Evolutionary conservation across 73 alveolate species (phyloP).

Genomic region (Diophrys appendiculata): DNA sequence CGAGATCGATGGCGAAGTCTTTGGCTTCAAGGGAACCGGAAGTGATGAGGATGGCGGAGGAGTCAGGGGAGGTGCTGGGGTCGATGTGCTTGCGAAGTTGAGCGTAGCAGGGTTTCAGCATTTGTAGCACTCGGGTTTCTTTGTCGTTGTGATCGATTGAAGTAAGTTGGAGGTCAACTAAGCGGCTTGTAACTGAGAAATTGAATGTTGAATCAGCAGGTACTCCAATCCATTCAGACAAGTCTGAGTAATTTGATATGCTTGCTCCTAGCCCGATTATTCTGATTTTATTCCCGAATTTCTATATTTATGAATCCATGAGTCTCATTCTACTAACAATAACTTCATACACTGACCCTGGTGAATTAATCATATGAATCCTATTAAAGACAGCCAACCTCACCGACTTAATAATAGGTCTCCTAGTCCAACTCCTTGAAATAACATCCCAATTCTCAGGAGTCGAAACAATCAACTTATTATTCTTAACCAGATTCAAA

Average conservation of each 20-base stretch:
- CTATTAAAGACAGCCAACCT: constrained; percentile 85
- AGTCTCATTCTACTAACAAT: constrained; percentile 86
- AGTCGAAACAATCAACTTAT: constrained; percentile 66
- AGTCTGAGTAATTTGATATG: constrained; percentile 86
- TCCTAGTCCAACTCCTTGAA: constrained; percentile 79
- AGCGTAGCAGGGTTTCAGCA: constrained; percentile 77
- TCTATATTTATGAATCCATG: constrained; percentile 57
- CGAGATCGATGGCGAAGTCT: too few relatives aligned
- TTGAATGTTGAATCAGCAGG: constrained; percentile 71
- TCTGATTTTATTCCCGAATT: constrained; percentile 71
- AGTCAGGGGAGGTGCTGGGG: too few relatives aligned
- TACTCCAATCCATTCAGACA: constrained; percentile 84
- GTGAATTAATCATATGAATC: constrained; percentile 75
- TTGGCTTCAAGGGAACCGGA: too few relatives aligned
- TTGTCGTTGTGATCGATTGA: constrained; percentile 82
- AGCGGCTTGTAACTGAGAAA: constrained; percentile 81
- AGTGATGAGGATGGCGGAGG: too few relatives aligned
- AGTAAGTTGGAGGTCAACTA: constrained; percentile 73
- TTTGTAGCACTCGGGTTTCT: constrained; percentile 70
- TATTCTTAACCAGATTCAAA: constrained; percentile 43
- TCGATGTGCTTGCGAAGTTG: too few relatives aligned
- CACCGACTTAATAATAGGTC: constrained; percentile 38
- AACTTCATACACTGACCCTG: constrained; percentile 73
- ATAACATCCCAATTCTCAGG: constrained; percentile 88
- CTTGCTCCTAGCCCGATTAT: constrained; percentile 86